Conservation (phyloP, 164 flowering plant species). For the Magnolia sinica region DNA sequence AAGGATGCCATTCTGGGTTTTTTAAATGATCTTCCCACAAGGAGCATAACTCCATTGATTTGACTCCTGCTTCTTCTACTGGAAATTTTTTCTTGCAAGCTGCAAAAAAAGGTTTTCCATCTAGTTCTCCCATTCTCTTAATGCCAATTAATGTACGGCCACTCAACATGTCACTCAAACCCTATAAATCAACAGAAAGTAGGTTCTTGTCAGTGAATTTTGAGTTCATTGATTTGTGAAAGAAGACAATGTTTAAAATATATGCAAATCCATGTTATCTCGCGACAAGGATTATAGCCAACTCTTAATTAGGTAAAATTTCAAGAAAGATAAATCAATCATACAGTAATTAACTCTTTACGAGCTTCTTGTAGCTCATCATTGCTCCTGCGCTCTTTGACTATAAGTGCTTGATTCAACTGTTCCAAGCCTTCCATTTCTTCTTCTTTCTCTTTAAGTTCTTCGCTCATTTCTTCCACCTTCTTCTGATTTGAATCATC, state of each 20-base stretch:
- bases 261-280: background rate
- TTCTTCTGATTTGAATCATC: constrained; percentile 37
- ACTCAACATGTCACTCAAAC: constrained; percentile 32
- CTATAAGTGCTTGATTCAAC: constrained; percentile 45
- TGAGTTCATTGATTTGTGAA: background rate
- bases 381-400: constrained; percentile 44
- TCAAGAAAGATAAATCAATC: constrained; percentile 6
- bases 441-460: constrained; percentile 54
- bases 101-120: constrained; percentile 45
- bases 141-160: constrained; percentile 4
- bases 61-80: constrained; percentile 52
- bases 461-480: constrained; percentile 31
- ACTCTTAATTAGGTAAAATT: background rate
- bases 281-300: background rate
- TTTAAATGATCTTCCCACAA: constrained; percentile 70
- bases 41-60: constrained; percentile 55
- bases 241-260: background rate
- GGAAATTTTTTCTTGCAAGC: constrained; percentile 55
- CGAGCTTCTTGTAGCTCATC: constrained; percentile 41
- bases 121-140: constrained; percentile 9
- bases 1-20: constrained; percentile 84
- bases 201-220: background rate
- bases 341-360: constrained; percentile 51
- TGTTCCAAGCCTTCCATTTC: constrained; percentile 39
- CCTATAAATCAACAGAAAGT: constrained; percentile 30